A percentile compares a stretch with the other conserved stretches of the same genome.
phyloP scores from a whole-genome alignment of 805 yeast genomes.

The Yarrowia sp. region DNA sequence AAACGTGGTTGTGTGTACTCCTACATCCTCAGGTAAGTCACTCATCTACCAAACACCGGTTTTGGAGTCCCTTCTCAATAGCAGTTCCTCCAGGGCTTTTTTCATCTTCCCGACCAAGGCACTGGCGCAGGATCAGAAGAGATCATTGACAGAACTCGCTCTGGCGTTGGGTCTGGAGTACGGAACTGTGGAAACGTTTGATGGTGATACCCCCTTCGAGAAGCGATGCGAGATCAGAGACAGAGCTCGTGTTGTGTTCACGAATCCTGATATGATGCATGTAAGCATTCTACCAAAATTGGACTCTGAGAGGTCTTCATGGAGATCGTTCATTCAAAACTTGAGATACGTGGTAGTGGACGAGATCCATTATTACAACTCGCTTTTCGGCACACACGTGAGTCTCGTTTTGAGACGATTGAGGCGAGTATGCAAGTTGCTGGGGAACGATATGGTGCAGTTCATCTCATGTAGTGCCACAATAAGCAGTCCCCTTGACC shows the following conservation, averaged over 20 bases:
- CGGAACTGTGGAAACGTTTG: conserved; percentile 74
- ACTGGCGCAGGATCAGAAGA: conserved; percentile 92
- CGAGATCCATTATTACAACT: conserved; percentile 82
- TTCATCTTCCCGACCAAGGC: conserved; percentile 97
- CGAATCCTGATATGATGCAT: conserved; percentile 95
- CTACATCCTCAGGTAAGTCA: conserved; percentile 97
- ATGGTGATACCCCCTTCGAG: conserved; percentile 84
- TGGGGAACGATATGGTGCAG: conserved; percentile 62
- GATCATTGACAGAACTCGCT: conserved; percentile 71
- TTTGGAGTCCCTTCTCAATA: conserved; percentile 50
- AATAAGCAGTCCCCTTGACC: conserved; percentile 70
- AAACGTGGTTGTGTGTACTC: conserved; percentile 87
- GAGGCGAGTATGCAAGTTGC: conserved; percentile 63
- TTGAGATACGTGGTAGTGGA: conserved; percentile 80
- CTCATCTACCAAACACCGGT: conserved; percentile 90
- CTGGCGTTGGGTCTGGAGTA: conserved; percentile 54
- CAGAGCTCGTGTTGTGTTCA: conserved; percentile 79
- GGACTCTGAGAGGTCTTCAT: conserved; percentile 45
- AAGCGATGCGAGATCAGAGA: conserved; percentile 62
- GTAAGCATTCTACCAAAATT: conserved; percentile 76
- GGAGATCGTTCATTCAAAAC: conserved; percentile 65
- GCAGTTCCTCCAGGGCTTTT: conserved; percentile 64
- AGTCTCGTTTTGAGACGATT: conserved; percentile 82
- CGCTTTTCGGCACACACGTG: conserved; percentile 93
- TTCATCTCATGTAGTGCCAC: conserved; percentile 97